Evolutionary conservation across 2,329 filamentous ascomycete species (phyloP).

Genomic region (Colletotrichum siamense): DNA sequence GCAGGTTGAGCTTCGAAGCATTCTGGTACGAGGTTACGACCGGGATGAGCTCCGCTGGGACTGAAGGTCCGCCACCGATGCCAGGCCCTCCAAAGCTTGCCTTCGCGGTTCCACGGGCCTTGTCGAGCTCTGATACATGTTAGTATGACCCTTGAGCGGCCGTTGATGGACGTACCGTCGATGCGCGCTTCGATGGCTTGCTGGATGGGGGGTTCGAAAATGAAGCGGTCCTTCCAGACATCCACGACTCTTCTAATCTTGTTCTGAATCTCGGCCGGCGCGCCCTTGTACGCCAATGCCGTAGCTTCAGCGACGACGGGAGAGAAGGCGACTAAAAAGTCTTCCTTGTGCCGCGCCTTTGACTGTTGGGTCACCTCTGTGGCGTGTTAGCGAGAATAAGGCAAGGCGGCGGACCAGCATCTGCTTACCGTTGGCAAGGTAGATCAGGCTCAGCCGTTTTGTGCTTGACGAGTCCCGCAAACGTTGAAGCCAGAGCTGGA

Average conservation of each 20-base stretch:
- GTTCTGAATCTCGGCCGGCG: slow-evolving; percentile 82
- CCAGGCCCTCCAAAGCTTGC: slow-evolving; percentile 66
- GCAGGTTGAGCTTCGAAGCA: slow-evolving; percentile 74
- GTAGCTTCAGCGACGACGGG: slow-evolving; percentile 93
- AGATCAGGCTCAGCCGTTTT: slow-evolving; percentile 89
- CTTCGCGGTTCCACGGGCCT: slow-evolving; percentile 58
- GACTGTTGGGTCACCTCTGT: slow-evolving; percentile 95
- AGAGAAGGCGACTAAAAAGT: slow-evolving; percentile 91
- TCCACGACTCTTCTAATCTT: slow-evolving; percentile 91
- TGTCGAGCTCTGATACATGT: slow-evolving; percentile 62
- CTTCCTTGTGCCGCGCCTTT: slow-evolving; percentile 88
- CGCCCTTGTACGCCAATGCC: slow-evolving; percentile 87
- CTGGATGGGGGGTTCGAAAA: slow-evolving; percentile 84
- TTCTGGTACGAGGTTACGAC: slow-evolving; percentile 78
- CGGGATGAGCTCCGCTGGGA: slow-evolving; percentile 79
- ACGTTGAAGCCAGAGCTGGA: slow-evolving; percentile 88
- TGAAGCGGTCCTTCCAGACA: slow-evolving; percentile 86
- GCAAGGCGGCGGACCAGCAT: background rate
- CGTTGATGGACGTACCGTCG: slow-evolving; percentile 63
- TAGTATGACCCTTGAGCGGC: slow-evolving; percentile 8
- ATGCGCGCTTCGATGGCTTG: slow-evolving; percentile 80
- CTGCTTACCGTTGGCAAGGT: slow-evolving; percentile 86
- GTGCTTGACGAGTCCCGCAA: slow-evolving; percentile 85
- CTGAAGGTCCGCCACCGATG: slow-evolving; percentile 58
- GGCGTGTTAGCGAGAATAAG: background rate